These are phyloP conservation scores for Coemansia sp. DNA, from an alignment of 192 early-diverging fungal genomes.

Conservation along the genomic window DNA sequence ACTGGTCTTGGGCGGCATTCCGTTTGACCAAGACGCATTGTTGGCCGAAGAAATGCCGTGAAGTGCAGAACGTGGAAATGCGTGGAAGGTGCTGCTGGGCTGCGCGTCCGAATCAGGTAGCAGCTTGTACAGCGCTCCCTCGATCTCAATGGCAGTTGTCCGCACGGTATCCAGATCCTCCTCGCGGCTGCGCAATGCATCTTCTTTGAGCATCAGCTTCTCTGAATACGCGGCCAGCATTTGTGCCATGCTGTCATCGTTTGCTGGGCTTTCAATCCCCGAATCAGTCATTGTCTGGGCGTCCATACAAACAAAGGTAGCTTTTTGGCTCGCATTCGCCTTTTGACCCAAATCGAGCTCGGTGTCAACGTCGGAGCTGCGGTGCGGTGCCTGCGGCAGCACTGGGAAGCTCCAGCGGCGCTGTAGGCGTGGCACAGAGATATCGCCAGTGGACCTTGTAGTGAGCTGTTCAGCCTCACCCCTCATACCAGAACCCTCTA, in stretches of 20 bases:
- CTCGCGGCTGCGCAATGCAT: conserved; percentile 46
- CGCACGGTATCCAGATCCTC: conserved; percentile 46
- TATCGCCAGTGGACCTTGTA: background rate
- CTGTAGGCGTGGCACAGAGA: background rate
- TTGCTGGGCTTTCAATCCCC: background rate
- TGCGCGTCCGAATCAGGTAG: conserved; percentile 7
- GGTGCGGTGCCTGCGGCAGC: background rate
- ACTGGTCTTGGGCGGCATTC: conserved; percentile 15
- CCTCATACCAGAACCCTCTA: conserved; percentile 1
- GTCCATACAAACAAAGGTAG: conserved; percentile 1
- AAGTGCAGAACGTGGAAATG: background rate
- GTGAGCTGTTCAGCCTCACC: background rate
- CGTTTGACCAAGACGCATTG: conserved; percentile 16
- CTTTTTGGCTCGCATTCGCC: background rate
- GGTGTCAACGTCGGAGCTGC: background rate
- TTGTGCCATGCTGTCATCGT: conserved; percentile 22
- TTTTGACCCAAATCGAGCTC: background rate
- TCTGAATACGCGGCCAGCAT: conserved; percentile 48
- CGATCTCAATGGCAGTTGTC: conserved; percentile 15
- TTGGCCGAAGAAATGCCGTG: background rate
- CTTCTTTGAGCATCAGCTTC: conserved; percentile 51
- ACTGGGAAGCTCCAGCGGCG: conserved; percentile 18
- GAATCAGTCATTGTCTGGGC: conserved; percentile 39
- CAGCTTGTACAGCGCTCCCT: conserved; percentile 13
- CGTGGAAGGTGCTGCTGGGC: conserved; percentile 2